phyloP scores from a whole-genome alignment of 202 grass and related monocot species.

The Eragrostis tef region DNA sequence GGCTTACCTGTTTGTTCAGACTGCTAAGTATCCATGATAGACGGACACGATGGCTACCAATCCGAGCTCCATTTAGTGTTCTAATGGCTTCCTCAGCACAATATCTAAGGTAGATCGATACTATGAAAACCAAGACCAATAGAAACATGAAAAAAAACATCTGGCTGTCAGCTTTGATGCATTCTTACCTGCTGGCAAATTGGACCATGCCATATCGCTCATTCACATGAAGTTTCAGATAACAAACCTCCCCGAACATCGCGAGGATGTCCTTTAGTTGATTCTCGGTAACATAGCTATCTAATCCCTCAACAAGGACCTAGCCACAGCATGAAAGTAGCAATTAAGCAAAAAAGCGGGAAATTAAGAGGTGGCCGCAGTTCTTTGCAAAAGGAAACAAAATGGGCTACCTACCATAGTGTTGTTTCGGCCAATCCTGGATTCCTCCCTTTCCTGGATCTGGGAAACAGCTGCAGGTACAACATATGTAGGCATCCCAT shows the following conservation, averaged over 20 bases:
- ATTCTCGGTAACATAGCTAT: not conserved
- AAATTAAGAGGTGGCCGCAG: too few species aligned
- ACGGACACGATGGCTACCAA: not conserved
- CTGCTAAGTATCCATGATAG: not conserved
- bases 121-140: not conserved
- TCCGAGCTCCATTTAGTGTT: not conserved
- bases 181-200: not conserved
- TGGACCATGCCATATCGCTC: not conserved
- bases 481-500: not conserved
- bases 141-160: not conserved
- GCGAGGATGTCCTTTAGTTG: not conserved
- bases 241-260: not conserved
- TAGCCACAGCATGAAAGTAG: not conserved
- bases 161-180: too few species aligned
- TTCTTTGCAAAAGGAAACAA: too few species aligned
- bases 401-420: not conserved
- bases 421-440: not conserved
- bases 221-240: not conserved
- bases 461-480: not conserved
- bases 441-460: not conserved
- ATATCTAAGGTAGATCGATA: not conserved
- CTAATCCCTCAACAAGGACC: not conserved
- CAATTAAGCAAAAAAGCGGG: not conserved
- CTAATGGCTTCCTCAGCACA: constrained; percentile 1
- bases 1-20: not conserved